Percentiles rank a stretch among this genome's conserved stretches.
Conservation (phyloP, 805 yeast genomes). For the Barnettozyma californica region DNA sequence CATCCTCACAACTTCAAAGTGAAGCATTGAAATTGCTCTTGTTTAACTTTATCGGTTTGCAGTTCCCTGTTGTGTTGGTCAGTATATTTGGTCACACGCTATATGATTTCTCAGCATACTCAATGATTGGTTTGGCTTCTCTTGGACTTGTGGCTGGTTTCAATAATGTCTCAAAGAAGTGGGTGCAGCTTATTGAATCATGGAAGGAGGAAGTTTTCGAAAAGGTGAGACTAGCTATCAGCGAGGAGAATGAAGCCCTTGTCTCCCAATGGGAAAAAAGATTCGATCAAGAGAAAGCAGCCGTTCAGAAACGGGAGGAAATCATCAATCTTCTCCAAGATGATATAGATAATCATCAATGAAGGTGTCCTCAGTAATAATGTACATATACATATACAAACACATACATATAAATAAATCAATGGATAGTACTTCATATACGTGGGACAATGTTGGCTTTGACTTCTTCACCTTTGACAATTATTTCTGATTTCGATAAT, state of each 20-base stretch:
- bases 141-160: slow-evolving; percentile 29
- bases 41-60: slow-evolving; percentile 26
- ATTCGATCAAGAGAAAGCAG: slow-evolving; percentile 15
- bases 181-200: slow-evolving; percentile 23
- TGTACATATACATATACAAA: not conserved
- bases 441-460: too few relatives aligned
- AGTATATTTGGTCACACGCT: slow-evolving; percentile 26
- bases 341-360: not conserved
- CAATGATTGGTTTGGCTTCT: slow-evolving; percentile 29
- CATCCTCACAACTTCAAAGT: slow-evolving; percentile 21
- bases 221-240: slow-evolving; percentile 18
- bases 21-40: slow-evolving; percentile 23
- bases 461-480: too few relatives aligned
- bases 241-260: slow-evolving; percentile 17
- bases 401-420: too few relatives aligned
- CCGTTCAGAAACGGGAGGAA: slow-evolving; percentile 5
- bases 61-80: slow-evolving; percentile 26
- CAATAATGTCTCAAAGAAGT: slow-evolving; percentile 26
- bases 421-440: too few relatives aligned
- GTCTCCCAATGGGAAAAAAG: slow-evolving; percentile 19
- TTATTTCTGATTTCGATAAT: too few relatives aligned
- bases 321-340: slow-evolving; percentile 1
- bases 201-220: slow-evolving; percentile 24
- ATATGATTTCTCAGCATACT: slow-evolving; percentile 26
- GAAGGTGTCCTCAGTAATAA: not conserved